Evolutionary conservation across 1,139 yeast genomes (phyloP), one percentile per base, ranked within the genome.

Genomic region (Debaryomycetaceae sp.): DNA sequence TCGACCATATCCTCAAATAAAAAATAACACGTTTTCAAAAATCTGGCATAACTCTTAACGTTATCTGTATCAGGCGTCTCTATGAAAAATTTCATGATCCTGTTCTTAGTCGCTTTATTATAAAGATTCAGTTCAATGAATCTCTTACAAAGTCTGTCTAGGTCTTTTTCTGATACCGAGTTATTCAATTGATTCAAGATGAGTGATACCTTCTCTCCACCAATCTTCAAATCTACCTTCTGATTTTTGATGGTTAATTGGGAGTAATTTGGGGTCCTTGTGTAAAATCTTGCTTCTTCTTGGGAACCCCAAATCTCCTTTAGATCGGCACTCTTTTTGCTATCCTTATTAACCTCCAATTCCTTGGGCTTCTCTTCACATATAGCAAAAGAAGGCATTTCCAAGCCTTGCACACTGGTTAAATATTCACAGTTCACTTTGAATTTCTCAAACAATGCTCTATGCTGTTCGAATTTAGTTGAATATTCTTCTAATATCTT

Each of bases 91-190:
- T 74, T 76, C 45, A 81, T 56, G 5, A 90, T 59, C 52, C 89
- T 68, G 48, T 82, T 78, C 41, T 77, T 76, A 1, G 96, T 83
- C 0, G 95, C 91, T 58, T 85, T 87, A 56, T 87, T 87, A 56
- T 84, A 80, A 34, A 88, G 66, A 6, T 69, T 65, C 17, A 64
- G 54, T 7, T 58, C 53, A 69, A 85, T 77, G 59, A 82, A 88
- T n/a, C 74, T 75, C 5, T 64, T 51, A 0, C 81, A 83, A n/a
- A 82, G 61, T 8, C 68, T 64, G 52, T 87, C 91, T 34, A 87
- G 69, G 13, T 73, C 78, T 35, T 76, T 75, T 8, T 76, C 76
- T 1, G 75, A 65, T 3, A 65, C 62, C 0, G 75, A 71, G 2
- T 60, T 59, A 41, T 80, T 83, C 37, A 85, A 58, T n/a, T 60